Evolutionary conservation across 1,139 yeast genomes (phyloP).

Genomic region (Geotrichum australiense): DNA sequence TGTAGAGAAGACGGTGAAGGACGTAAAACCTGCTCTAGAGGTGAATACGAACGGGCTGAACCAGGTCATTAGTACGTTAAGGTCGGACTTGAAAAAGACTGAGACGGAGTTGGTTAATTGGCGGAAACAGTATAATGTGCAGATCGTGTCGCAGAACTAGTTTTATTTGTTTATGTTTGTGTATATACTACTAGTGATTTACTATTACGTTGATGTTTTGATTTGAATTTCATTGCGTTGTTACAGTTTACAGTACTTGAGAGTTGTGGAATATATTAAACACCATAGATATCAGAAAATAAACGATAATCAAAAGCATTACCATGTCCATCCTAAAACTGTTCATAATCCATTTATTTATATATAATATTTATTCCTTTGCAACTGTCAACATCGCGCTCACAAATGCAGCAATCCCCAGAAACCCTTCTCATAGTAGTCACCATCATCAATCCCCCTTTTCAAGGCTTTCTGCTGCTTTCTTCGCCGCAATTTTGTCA

Average conservation of each 20-base stretch:
- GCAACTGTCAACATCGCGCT: background rate
- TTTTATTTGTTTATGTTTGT: no score
- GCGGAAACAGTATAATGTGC: constrained; percentile 40
- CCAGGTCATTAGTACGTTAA: constrained; percentile 32
- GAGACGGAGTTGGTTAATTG: constrained; percentile 35
- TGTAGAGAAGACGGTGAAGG: constrained; percentile 72
- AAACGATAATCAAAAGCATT: no score
- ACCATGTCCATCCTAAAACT: no score
- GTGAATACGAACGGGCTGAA: constrained; percentile 46
- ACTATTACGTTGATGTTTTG: no score
- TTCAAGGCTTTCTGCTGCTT: constrained; percentile 17
- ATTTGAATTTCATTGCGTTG: no score
- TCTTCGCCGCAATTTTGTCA: constrained; percentile 10
- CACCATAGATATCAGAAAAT: no score
- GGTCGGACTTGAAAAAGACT: constrained; percentile 33
- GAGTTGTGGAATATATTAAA: no score
- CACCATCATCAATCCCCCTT: no score
- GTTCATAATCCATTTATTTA: no score
- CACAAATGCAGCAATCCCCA: no score
- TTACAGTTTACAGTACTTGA: no score
- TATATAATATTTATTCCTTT: background rate
- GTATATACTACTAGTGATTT: no score
- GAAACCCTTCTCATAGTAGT: constrained; percentile 2
- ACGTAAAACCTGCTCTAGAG: constrained; percentile 61
- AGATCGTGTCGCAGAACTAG: constrained; percentile 32